Evolutionary conservation across 1,284 basidiomycete species (phyloP).

Genomic region (Fomitiporia mediterranea): DNA sequence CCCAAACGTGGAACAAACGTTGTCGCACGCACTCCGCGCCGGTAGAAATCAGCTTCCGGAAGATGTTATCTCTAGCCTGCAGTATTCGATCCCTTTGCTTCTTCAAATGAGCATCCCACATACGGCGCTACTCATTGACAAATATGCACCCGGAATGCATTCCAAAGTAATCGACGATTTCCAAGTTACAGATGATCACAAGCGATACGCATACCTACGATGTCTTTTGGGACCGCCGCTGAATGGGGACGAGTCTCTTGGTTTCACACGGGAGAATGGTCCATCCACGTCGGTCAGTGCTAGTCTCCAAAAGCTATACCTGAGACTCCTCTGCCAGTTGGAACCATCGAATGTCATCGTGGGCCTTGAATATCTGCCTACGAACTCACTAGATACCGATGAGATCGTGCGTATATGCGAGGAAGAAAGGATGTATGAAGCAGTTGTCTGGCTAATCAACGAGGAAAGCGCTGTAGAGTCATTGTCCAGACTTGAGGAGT

Average conservation of each 20-base stretch:
- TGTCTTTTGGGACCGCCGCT: conserved; percentile 63
- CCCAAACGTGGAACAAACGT: conserved; percentile 55
- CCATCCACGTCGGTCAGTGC: conserved; percentile 27
- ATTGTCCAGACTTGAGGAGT: conserved; percentile 59
- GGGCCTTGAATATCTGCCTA: conserved; percentile 58
- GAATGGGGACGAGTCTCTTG: conserved; percentile 37
- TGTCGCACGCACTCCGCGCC: conserved; percentile 41
- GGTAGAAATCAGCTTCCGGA: conserved; percentile 45
- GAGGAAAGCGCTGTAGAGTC: conserved; percentile 63
- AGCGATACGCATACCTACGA: conserved; percentile 76
- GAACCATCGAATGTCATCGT: conserved; percentile 65
- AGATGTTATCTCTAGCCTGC: conserved; percentile 50
- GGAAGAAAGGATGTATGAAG: conserved; percentile 61
- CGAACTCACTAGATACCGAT: conserved; percentile 54
- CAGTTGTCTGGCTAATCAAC: conserved; percentile 80
- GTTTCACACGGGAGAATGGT: conserved; percentile 26
- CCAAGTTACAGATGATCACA: conserved; percentile 40
- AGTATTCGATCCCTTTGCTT: conserved; percentile 58
- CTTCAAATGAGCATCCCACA: conserved; percentile 57
- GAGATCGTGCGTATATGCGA: conserved; percentile 65
- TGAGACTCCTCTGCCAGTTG: conserved; percentile 70
- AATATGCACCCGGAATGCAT: conserved; percentile 62
- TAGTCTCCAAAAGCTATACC: conserved; percentile 52
- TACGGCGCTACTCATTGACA: conserved; percentile 76
- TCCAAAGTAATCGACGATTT: conserved; percentile 48